These are phyloP conservation scores for Jacaranda mimosifolia DNA, from an alignment of 257 asterid genomes.

Conservation along the genomic window DNA sequence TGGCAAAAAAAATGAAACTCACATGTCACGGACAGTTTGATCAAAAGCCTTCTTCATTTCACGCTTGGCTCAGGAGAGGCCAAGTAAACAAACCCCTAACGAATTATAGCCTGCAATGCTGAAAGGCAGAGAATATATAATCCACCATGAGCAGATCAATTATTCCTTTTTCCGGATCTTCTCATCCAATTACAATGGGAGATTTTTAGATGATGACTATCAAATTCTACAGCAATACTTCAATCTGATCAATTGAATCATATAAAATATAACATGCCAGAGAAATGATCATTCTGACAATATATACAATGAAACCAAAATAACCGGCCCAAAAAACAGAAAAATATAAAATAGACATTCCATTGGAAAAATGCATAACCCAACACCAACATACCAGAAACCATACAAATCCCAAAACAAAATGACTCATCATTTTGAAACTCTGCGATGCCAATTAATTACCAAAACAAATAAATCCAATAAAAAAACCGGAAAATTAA, in stretches of 20 bases:
- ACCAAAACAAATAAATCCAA: conserved; percentile 26
- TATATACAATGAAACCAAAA: conserved; percentile 14
- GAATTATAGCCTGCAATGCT: conserved; percentile 36
- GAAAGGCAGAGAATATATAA: conserved; percentile 18
- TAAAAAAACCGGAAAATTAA: background rate
- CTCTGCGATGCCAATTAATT: conserved; percentile 16
- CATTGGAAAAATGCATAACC: no score
- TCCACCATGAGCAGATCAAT: conserved; percentile 1
- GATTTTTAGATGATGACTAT: conserved; percentile 2
- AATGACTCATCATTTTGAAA: conserved; percentile 7
- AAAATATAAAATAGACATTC: background rate
- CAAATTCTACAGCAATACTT: conserved; percentile 1
- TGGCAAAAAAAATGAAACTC: conserved; percentile 42
- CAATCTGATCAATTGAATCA: conserved; percentile 25
- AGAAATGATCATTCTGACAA: conserved; percentile 16
- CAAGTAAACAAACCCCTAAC: conserved; percentile 37
- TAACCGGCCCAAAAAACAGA: background rate
- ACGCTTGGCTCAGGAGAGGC: conserved; percentile 43
- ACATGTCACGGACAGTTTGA: conserved; percentile 96
- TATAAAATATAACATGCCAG: background rate
- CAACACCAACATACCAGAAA: background rate
- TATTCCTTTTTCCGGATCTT: conserved; percentile 14
- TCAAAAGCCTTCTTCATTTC: conserved; percentile 92
- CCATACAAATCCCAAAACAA: background rate
- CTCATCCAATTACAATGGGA: conserved; percentile 29